phyloP scores from a whole-genome alignment of 179 eudicot species.

The Vitellaria paradoxa region DNA sequence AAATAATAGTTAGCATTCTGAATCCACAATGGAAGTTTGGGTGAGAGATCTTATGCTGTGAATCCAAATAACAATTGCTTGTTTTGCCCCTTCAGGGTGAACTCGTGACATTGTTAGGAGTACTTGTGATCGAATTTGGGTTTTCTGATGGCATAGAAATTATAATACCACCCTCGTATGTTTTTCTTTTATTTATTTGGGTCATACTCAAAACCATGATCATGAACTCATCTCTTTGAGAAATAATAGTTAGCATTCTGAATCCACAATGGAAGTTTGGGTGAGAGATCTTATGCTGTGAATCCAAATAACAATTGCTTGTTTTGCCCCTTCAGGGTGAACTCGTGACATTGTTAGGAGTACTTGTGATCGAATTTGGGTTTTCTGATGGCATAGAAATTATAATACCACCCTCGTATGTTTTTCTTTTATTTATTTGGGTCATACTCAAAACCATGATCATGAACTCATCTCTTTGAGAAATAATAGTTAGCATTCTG shows the following conservation, averaged over 20 bases:
- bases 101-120: no score
- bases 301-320: no score
- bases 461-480: not conserved
- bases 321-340: no score
- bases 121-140: no score
- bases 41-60: no score
- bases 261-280: not conserved
- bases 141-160: no score
- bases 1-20: not conserved
- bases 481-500: not conserved
- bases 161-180: not conserved
- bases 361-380: no score
- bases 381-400: no score
- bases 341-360: no score
- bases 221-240: not conserved
- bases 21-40: not conserved
- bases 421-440: not conserved
- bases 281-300: no score
- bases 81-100: no score
- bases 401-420: not conserved
- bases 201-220: not conserved
- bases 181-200: not conserved
- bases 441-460: not conserved
- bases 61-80: no score
- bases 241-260: not conserved